Evolutionary conservation across 31 red algal genomes (phyloP).

Genomic region (Endocladia muricata): DNA sequence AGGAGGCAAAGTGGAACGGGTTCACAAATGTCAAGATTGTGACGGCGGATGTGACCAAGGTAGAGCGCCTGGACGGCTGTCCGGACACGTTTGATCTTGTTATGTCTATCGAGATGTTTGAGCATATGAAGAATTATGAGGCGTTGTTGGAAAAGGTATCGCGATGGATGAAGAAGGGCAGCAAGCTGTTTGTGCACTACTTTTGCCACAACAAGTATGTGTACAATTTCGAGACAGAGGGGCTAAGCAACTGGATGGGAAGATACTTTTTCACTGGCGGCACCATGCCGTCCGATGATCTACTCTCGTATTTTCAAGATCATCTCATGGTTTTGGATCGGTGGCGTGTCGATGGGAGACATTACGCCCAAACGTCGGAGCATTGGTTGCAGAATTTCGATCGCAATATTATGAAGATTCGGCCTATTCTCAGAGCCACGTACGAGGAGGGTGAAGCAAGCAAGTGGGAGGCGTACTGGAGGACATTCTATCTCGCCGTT

Average conservation of each 20-base stretch:
- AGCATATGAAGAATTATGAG: constrained; percentile 98
- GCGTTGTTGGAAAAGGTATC: constrained; percentile 72
- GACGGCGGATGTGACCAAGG: constrained; percentile 60
- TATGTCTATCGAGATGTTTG: constrained; percentile 96
- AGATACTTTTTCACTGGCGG: constrained; percentile 96
- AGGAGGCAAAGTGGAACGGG: constrained; percentile 25
- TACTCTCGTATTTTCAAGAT: constrained; percentile 84
- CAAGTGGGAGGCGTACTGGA: constrained; percentile 95
- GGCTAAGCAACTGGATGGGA: constrained; percentile 93
- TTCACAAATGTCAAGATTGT: constrained; percentile 70
- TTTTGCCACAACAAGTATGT: constrained; percentile 84
- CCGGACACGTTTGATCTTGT: constrained; percentile 66
- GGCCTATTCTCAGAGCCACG: constrained; percentile 42
- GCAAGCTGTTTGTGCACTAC: constrained; percentile 82
- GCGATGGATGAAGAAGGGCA: constrained; percentile 72
- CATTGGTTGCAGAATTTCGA: constrained; percentile 89
- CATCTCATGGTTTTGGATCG: constrained; percentile 55
- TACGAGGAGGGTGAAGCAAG: constrained; percentile 77
- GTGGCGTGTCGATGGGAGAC: constrained; percentile 88
- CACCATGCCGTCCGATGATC: constrained; percentile 79
- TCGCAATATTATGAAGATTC: constrained; percentile 42
- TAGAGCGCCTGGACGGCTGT: constrained; percentile 16
- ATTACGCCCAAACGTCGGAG: constrained; percentile 91
- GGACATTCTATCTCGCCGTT: constrained; percentile 88
- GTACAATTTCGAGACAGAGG: constrained; percentile 95